Percentiles rank a stretch among this genome's conserved stretches.
Evolutionary conservation across 2,329 filamentous ascomycete species (phyloP).

Genomic region (Monosporascus sp.): DNA sequence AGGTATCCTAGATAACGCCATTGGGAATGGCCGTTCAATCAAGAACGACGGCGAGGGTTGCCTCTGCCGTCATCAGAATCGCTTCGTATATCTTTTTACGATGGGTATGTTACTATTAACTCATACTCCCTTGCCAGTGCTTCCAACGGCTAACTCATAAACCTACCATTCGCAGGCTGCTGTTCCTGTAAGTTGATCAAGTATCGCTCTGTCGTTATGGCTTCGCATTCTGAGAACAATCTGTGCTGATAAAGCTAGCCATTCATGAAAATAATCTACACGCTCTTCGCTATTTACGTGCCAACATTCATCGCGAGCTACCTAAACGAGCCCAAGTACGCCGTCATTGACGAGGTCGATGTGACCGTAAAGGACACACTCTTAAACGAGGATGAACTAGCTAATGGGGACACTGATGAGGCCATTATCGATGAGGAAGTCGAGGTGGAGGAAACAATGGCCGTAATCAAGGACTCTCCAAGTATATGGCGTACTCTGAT

Average conservation of each 20-base stretch:
- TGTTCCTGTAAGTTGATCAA: constrained; percentile 21
- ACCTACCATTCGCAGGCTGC: constrained; percentile 15
- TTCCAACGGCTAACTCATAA: constrained; percentile 10
- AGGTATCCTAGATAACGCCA: too few species aligned
- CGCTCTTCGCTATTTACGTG: constrained; percentile 61
- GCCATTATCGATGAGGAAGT: constrained; percentile 44
- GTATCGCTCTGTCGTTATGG: neutral
- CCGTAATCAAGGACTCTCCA: constrained; percentile 51
- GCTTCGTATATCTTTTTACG: constrained; percentile 53
- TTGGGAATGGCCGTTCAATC: constrained; percentile 14
- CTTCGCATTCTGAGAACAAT: neutral
- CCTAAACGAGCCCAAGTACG: constrained; percentile 49
- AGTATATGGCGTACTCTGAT: constrained; percentile 61
- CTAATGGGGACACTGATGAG: constrained; percentile 22
- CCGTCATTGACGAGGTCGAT: constrained; percentile 56
- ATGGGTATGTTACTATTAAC: constrained; percentile 43
- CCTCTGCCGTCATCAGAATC: constrained; percentile 46
- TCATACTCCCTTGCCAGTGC: constrained; percentile 1
- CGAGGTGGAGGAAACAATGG: constrained; percentile 57
- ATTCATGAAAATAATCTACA: constrained; percentile 39
- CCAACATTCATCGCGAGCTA: constrained; percentile 58
- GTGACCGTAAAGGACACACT: constrained; percentile 45
- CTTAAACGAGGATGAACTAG: constrained; percentile 30
- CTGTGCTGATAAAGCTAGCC: constrained; percentile 16
- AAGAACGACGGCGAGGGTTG: constrained; percentile 28